phyloP scores from a whole-genome alignment of 2,329 filamentous ascomycete species.

The Mycosphaerella sp. region DNA sequence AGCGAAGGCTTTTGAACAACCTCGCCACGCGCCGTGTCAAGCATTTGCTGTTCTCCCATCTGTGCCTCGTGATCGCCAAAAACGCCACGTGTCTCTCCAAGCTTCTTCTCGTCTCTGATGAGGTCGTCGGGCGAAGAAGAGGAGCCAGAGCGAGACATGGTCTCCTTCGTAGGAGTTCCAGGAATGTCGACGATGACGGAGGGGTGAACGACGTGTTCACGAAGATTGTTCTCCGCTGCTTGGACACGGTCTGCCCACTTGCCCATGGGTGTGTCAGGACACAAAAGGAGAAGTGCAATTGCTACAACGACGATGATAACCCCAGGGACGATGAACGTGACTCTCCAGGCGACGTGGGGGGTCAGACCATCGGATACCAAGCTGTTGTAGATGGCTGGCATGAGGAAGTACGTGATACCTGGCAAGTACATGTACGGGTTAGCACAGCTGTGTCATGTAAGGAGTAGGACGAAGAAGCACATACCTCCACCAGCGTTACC shows the following conservation, averaged over 20 bases:
- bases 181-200: slow-evolving; percentile 48
- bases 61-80: slow-evolving; percentile 38
- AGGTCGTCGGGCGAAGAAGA: slow-evolving; percentile 31
- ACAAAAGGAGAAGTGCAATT: slow-evolving; percentile 15
- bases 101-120: slow-evolving; percentile 38
- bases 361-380: slow-evolving; percentile 20
- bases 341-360: slow-evolving; percentile 69
- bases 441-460: no score
- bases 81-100: slow-evolving; percentile 36
- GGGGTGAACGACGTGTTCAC: slow-evolving; percentile 39
- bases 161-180: slow-evolving; percentile 40
- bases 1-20: slow-evolving; percentile 56
- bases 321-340: slow-evolving; percentile 74
- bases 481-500: slow-evolving; percentile 77
- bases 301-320: slow-evolving; percentile 18
- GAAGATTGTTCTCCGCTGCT: slow-evolving; percentile 50
- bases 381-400: slow-evolving; percentile 69
- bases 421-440: no score
- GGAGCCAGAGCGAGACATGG: slow-evolving; percentile 16
- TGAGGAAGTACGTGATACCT: slow-evolving; percentile 78
- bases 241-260: slow-evolving; percentile 67
- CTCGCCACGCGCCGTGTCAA: slow-evolving; percentile 55
- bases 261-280: slow-evolving; percentile 77
- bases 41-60: slow-evolving; percentile 47
- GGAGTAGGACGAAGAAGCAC: no score